These are phyloP conservation scores for Oryza rufipogon DNA, from an alignment of 176 grass and related monocot species.

Conservation along the genomic window DNA sequence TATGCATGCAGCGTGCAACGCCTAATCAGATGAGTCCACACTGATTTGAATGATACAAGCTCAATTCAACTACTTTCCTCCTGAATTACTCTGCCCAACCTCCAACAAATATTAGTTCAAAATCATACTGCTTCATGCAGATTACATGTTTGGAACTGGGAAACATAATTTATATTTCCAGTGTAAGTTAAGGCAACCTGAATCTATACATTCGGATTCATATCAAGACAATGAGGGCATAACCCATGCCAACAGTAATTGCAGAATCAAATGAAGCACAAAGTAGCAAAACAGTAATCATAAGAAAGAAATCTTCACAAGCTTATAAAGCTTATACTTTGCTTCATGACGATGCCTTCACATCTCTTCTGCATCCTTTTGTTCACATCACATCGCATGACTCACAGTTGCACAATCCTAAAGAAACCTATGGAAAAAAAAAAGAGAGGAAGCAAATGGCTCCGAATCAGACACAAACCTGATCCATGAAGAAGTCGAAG, in stretches of 20 bases:
- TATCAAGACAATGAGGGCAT: background rate
- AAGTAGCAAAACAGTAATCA: slow-evolving; percentile 27
- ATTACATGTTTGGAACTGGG: background rate
- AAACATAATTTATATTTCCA: background rate
- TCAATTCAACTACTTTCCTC: background rate
- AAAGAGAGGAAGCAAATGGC: background rate
- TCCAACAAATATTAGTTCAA: background rate
- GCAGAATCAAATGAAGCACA: slow-evolving; percentile 13
- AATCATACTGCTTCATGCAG: background rate
- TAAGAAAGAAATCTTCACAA: slow-evolving; percentile 37
- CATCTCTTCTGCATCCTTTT: slow-evolving; percentile 18
- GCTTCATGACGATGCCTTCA: slow-evolving; percentile 33
- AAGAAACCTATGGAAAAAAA: slow-evolving; percentile 39
- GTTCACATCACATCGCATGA: slow-evolving; percentile 30
- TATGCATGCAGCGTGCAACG: slow-evolving; percentile 10
- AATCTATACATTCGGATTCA: background rate
- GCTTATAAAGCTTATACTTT: slow-evolving; percentile 41
- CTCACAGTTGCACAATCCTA: slow-evolving; percentile 41
- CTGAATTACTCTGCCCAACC: background rate
- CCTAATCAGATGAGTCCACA: background rate
- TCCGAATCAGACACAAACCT: slow-evolving; percentile 49
- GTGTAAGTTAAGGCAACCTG: background rate
- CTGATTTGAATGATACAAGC: background rate
- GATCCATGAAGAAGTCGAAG: slow-evolving; percentile 95
- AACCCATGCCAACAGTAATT: background rate